These are phyloP conservation scores for Naganishia onofrii DNA, from an alignment of 768 basidiomycete genomes.

Conservation along the genomic window DNA sequence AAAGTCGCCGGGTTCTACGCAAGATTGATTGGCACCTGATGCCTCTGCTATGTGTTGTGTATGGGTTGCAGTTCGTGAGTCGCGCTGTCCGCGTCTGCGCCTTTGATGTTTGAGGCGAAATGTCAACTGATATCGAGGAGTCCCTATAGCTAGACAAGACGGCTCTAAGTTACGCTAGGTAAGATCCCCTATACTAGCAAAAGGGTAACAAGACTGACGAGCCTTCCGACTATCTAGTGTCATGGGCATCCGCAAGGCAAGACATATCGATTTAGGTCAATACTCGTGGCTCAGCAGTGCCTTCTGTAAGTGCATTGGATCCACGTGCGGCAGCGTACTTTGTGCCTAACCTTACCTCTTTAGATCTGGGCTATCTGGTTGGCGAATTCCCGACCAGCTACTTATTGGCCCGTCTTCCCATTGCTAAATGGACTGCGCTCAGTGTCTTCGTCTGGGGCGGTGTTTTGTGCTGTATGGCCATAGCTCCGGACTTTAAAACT, in stretches of 20 bases:
- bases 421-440: constrained; percentile 27
- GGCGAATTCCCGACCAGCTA: constrained; percentile 31
- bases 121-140: not conserved
- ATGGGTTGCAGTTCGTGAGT: constrained; percentile 34
- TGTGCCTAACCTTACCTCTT: not conserved
- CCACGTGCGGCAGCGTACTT: too few relatives aligned
- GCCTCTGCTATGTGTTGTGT: constrained; percentile 32
- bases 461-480: constrained; percentile 30
- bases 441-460: constrained; percentile 31
- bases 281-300: constrained; percentile 28
- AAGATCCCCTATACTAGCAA: not conserved
- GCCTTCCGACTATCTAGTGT: constrained; percentile 9
- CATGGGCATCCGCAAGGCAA: constrained; percentile 31
- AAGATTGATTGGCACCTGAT: constrained; percentile 36
- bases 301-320: constrained; percentile 6
- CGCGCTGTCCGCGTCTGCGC: not conserved
- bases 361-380: constrained; percentile 31
- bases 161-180: constrained; percentile 8
- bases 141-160: constrained; percentile 21
- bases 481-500: constrained; percentile 20
- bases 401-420: constrained; percentile 27
- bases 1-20: constrained; percentile 27
- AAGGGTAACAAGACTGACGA: not conserved
- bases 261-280: constrained; percentile 22
- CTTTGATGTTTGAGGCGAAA: not conserved